Conservation (phyloP, 306 rosid genomes). For the Aeschynomene evenia region DNA sequence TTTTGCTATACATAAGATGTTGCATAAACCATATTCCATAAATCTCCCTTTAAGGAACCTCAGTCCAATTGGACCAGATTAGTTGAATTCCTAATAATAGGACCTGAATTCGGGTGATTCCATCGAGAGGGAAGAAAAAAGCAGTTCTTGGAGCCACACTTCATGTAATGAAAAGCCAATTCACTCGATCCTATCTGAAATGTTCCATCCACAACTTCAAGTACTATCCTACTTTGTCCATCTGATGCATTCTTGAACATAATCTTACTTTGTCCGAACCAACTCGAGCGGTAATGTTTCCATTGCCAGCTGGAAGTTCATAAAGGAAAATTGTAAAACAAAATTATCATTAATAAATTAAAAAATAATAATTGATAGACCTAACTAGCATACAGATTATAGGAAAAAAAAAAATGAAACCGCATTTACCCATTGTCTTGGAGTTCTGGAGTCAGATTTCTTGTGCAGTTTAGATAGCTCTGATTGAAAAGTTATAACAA, state of each 20-base stretch:
- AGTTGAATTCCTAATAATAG: too few species aligned
- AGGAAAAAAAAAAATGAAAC: conserved; percentile 1
- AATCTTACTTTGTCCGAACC: conserved; percentile 52
- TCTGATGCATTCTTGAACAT: conserved; percentile 6
- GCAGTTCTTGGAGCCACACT: conserved; percentile 16
- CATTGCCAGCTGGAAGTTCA: conserved; percentile 65
- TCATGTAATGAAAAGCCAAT: conserved; percentile 8
- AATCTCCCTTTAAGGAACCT: too few species aligned
- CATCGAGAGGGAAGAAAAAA: too few species aligned
- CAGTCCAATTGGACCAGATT: too few species aligned
- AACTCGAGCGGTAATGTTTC: conserved; percentile 88
- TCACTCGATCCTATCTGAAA: conserved; percentile 4
- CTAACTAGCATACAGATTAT: not conserved
- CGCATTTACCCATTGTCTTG: conserved; percentile 79
- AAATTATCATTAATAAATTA: conserved; percentile 17
- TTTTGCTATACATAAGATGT: not conserved
- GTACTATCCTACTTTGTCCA: not conserved
- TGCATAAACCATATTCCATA: not conserved
- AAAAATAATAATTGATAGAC: not conserved
- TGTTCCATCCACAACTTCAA: not conserved
- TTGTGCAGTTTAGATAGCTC: conserved; percentile 66
- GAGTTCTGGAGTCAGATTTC: conserved; percentile 77
- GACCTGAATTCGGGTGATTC: too few species aligned
- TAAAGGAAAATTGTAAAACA: not conserved
- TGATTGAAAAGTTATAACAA: conserved; percentile 73